These are phyloP conservation scores for Coniosporium apollinis DNA, from an alignment of 495 filamentous ascomycete genomes.

Conservation along the genomic window DNA sequence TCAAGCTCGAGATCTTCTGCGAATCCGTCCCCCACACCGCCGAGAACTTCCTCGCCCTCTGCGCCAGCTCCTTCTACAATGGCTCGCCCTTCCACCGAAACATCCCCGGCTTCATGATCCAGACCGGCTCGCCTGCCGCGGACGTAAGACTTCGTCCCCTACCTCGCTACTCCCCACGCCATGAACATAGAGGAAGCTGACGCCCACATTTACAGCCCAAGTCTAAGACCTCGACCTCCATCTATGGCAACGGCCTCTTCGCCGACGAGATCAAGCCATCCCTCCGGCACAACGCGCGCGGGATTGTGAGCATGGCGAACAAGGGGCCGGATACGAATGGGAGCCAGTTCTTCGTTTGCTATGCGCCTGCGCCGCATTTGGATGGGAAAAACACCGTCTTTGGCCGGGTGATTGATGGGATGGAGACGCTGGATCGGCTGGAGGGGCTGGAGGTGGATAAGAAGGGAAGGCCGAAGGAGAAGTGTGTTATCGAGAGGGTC, in stretches of 20 bases:
- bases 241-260: constrained; percentile 68
- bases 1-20: constrained; percentile 95
- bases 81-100: constrained; percentile 75
- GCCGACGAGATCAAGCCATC: constrained; percentile 87
- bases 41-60: constrained; percentile 93
- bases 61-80: constrained; percentile 76
- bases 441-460: constrained; percentile 73
- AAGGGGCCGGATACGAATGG: constrained; percentile 68
- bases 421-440: constrained; percentile 53
- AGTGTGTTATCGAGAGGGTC: constrained; percentile 51
- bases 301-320: constrained; percentile 91
- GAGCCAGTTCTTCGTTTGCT: constrained; percentile 85
- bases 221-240: constrained; percentile 69
- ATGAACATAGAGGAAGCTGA: no score
- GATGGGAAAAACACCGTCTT: constrained; percentile 93
- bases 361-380: constrained; percentile 74
- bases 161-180: constrained; percentile 19
- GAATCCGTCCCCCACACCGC: constrained; percentile 83
- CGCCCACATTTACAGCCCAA: constrained; percentile 25
- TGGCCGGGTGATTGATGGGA: constrained; percentile 60
- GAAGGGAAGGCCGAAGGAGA: constrained; percentile 67
- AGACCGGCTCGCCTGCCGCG: constrained; percentile 69
- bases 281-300: constrained; percentile 69
- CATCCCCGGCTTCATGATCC: constrained; percentile 83
- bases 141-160: no score